Percentiles rank a stretch among this genome's conserved stretches.
phyloP scores from a whole-genome alignment of 2,329 filamentous ascomycete genomes.

The Xylariaceae sp. region DNA sequence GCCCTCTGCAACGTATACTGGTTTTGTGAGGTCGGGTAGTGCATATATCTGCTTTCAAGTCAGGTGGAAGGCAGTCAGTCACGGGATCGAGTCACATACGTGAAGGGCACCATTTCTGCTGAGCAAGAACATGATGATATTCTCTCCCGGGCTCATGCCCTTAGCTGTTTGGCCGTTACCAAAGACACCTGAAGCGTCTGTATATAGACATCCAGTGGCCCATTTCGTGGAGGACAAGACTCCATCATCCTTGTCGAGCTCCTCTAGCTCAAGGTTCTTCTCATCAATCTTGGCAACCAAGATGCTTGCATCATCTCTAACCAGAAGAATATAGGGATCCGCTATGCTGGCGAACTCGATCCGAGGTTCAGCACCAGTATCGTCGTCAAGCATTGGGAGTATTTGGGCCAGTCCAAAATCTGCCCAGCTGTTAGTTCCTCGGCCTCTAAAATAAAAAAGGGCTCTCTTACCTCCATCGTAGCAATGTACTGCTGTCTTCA shows the following conservation, averaged over 20 bases:
- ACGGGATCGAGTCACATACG: conserved; percentile 41
- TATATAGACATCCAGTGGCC: conserved; percentile 76
- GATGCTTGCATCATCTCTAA: conserved; percentile 76
- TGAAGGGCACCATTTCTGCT: conserved; percentile 66
- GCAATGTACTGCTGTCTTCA: conserved; percentile 78
- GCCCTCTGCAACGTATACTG: conserved; percentile 68
- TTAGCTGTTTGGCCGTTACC: conserved; percentile 32
- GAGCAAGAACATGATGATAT: conserved; percentile 68
- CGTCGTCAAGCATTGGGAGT: conserved; percentile 85
- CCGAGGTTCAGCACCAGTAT: conserved; percentile 71
- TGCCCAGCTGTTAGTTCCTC: too few relatives aligned
- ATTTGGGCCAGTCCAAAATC: conserved; percentile 87
- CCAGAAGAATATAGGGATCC: conserved; percentile 76
- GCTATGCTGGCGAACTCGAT: conserved; percentile 75
- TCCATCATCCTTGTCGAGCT: conserved; percentile 59
- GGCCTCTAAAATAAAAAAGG: conserved; percentile 3
- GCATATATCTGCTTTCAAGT: conserved; percentile 59
- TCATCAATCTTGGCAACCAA: conserved; percentile 73
- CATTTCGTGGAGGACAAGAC: conserved; percentile 59
- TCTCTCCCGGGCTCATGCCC: conserved; percentile 32
- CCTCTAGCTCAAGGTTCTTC: conserved; percentile 77
- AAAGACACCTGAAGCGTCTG: conserved; percentile 55
- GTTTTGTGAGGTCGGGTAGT: conserved; percentile 62
- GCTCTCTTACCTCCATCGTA: conserved; percentile 73
- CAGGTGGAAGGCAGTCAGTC: neutral